These are phyloP conservation scores for Xerocomellus intermedius DNA, from an alignment of 768 basidiomycete species.

Conservation along the genomic window DNA sequence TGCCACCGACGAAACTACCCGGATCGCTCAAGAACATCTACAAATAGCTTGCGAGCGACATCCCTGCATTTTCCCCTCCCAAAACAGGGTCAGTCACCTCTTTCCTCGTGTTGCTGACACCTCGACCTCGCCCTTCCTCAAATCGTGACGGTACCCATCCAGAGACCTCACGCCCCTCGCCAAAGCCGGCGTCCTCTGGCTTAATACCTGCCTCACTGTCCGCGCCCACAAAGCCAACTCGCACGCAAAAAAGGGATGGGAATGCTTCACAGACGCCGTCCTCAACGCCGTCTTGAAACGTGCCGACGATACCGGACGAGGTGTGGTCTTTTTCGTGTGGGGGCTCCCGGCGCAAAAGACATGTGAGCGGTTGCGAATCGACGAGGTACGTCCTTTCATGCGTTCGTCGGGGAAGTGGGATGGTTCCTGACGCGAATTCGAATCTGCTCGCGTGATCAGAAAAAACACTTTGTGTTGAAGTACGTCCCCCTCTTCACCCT, in stretches of 20 bases:
- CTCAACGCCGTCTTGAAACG: conserved; percentile 51
- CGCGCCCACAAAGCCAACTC: conserved; percentile 72
- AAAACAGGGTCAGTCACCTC: conserved; percentile 54
- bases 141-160: neutral
- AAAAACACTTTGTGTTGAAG: conserved; percentile 60
- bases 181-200: conserved; percentile 70
- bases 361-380: conserved; percentile 48
- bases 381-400: conserved; percentile 47
- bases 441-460: conserved; percentile 32
- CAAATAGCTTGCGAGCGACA: conserved; percentile 65
- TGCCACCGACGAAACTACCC: conserved; percentile 55
- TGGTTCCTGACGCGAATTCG: neutral
- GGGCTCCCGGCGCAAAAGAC: conserved; percentile 77
- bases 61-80: conserved; percentile 60
- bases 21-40: conserved; percentile 62
- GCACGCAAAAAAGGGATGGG: conserved; percentile 71
- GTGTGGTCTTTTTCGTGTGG: conserved; percentile 83
- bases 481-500: conserved; percentile 7
- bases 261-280: conserved; percentile 71
- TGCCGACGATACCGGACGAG: conserved; percentile 28
- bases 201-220: conserved; percentile 80
- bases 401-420: neutral
- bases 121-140: neutral
- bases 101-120: too few species aligned
- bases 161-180: conserved; percentile 74